Conservation (phyloP, 2,329 filamentous ascomycete species). For the Chaetomiaceae sp. region DNA sequence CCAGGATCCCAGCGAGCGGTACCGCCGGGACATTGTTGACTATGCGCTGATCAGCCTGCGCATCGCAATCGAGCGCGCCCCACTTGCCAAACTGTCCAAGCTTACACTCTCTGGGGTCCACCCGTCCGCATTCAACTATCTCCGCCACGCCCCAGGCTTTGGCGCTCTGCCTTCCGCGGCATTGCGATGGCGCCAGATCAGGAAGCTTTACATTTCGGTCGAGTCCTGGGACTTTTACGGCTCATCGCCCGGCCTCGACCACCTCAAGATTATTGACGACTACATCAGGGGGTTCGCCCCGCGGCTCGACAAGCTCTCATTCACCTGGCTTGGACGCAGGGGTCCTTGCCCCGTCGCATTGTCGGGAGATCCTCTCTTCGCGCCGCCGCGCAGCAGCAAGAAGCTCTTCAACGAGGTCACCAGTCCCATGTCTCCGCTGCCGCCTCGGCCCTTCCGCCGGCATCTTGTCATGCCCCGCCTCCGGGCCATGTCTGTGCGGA, state of each 20-base stretch:
- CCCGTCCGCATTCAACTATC: constrained; percentile 69
- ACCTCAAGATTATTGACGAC: constrained; percentile 74
- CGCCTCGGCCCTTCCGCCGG: constrained; percentile 45
- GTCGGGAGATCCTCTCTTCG: constrained; percentile 65
- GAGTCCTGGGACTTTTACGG: constrained; percentile 64
- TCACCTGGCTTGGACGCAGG: constrained; percentile 70
- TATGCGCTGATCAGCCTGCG: constrained; percentile 84
- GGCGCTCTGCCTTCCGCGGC: constrained; percentile 68
- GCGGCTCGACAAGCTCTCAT: constrained; percentile 64
- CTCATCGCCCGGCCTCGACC: constrained; percentile 58
- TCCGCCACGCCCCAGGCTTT: constrained; percentile 69
- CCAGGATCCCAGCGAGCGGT: constrained; percentile 63
- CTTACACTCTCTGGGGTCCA: constrained; percentile 72
- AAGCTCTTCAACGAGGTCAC: constrained; percentile 64
- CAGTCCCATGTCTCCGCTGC: constrained; percentile 59
- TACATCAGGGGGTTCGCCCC: constrained; percentile 69
- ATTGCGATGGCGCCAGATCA: constrained; percentile 73
- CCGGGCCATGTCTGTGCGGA: constrained; percentile 65
- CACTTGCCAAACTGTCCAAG: constrained; percentile 60
- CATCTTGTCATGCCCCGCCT: constrained; percentile 64
- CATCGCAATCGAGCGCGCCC: constrained; percentile 73
- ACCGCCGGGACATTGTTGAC: constrained; percentile 74
- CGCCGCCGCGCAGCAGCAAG: constrained; percentile 47
- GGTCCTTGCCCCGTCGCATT: constrained; percentile 72
- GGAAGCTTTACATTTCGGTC: constrained; percentile 66